phyloP scores from a whole-genome alignment of 495 filamentous ascomycete species.

The Penicillium malachiteum region DNA sequence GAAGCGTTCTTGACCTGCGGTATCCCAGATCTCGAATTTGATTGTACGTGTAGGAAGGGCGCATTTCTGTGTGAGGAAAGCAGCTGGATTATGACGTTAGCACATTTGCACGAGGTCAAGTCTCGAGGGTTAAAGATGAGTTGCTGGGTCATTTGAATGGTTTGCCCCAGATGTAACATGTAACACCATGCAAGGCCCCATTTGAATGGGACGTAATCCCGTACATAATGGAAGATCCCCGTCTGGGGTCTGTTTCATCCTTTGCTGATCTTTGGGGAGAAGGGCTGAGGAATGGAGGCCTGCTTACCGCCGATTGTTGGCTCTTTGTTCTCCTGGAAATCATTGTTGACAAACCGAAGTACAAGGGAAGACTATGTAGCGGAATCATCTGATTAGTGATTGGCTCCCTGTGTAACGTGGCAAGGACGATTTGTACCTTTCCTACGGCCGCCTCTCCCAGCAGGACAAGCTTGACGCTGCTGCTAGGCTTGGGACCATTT shows the following conservation, averaged over 20 bases:
- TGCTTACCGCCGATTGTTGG: constrained; percentile 94
- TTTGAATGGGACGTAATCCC: not conserved
- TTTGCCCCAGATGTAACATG: not conserved
- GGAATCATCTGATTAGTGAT: constrained; percentile 19
- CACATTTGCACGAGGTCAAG: not conserved
- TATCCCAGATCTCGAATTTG: constrained; percentile 99
- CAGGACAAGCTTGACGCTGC: constrained; percentile 97
- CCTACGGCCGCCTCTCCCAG: constrained; percentile 96
- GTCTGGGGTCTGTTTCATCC: not conserved
- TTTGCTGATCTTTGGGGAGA: not conserved
- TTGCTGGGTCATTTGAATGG: not conserved
- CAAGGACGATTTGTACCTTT: constrained; percentile 64
- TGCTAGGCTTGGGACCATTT: constrained; percentile 87
- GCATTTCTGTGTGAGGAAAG: constrained; percentile 98
- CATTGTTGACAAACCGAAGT: constrained; percentile 97
- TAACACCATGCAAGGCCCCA: not conserved
- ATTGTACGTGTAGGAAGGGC: constrained; percentile 93
- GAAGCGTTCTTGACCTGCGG: constrained; percentile 96
- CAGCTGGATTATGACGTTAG: constrained; percentile 61
- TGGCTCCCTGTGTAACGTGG: constrained; percentile 2
- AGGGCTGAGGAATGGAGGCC: not conserved
- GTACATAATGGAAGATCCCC: not conserved
- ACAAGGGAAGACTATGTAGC: constrained; percentile 84
- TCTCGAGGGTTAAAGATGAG: not conserved
- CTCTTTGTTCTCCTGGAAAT: constrained; percentile 99